These are phyloP conservation scores for Oryza meridionalis DNA, from an alignment of 176 grass and related monocot species.

Conservation along the genomic window DNA sequence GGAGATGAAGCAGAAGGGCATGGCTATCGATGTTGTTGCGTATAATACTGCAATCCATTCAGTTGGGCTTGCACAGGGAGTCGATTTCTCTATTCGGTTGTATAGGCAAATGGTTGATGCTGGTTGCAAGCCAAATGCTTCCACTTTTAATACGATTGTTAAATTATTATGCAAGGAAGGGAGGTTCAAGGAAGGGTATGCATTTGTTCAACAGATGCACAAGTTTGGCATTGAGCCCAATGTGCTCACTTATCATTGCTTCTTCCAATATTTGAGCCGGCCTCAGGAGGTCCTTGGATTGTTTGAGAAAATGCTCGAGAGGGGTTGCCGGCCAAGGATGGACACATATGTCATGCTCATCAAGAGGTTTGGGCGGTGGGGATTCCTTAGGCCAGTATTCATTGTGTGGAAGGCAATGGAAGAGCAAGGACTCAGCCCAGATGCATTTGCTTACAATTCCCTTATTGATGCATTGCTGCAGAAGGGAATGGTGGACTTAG, in stretches of 20 bases:
- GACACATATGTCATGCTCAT: conserved; percentile 97
- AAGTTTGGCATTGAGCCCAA: conserved; percentile 61
- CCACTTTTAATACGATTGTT: conserved; percentile 72
- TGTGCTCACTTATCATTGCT: conserved; percentile 86
- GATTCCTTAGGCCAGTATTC: conserved; percentile 79
- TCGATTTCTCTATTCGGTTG: conserved; percentile 65
- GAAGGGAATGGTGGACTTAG: conserved; percentile 88
- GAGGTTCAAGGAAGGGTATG: conserved; percentile 80
- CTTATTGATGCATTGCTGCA: conserved; percentile 79
- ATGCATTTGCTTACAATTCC: conserved; percentile 87
- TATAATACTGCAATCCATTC: conserved; percentile 91
- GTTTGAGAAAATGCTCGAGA: conserved; percentile 81
- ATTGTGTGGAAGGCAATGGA: conserved; percentile 79
- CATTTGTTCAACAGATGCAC: conserved; percentile 75
- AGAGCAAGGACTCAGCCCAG: conserved; percentile 71
- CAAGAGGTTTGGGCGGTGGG: conserved; percentile 91
- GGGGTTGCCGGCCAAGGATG: conserved; percentile 73
- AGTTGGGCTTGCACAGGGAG: conserved; percentile 61
- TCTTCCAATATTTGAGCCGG: conserved; percentile 77
- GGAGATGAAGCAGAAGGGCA: conserved; percentile 66
- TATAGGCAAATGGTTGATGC: conserved; percentile 77
- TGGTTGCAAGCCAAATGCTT: conserved; percentile 62
- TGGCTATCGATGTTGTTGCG: conserved; percentile 53
- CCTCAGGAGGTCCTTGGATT: conserved; percentile 81
- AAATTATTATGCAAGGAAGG: conserved; percentile 81